Conservation (phyloP, 2,329 filamentous ascomycete species). For the Mollisiaceae sp. region DNA sequence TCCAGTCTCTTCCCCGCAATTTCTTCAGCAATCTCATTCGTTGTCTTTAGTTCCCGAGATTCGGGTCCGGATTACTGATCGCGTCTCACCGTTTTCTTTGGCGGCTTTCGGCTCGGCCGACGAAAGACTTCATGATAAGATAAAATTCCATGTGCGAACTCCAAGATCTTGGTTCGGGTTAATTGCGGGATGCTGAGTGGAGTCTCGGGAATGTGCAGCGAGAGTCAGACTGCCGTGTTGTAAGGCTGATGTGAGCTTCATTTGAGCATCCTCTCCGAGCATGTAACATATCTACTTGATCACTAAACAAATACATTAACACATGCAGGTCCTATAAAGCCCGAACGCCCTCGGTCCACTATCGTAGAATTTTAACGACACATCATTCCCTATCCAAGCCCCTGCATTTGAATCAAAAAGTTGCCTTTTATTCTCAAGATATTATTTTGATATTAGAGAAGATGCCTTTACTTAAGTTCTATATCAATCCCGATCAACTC, state of each 20-base stretch:
- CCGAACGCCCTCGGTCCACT: too few species aligned
- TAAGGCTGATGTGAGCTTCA: background rate
- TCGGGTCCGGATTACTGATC: background rate
- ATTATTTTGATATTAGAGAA: background rate
- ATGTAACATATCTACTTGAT: background rate
- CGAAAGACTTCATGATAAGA: slow-evolving; percentile 4
- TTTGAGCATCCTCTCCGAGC: background rate
- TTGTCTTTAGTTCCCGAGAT: background rate
- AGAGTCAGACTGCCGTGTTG: background rate
- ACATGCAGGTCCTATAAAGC: background rate
- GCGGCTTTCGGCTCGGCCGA: background rate
- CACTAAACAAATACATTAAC: background rate
- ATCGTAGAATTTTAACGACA: too few species aligned
- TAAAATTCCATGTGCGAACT: background rate
- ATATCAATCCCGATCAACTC: slow-evolving; percentile 26
- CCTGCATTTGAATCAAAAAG: too few species aligned
- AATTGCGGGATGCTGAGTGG: background rate
- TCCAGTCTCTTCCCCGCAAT: background rate
- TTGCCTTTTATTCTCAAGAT: background rate
- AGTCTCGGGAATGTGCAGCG: background rate
- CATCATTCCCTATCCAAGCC: too few species aligned
- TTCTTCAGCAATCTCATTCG: background rate
- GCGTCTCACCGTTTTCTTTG: background rate
- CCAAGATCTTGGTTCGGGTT: too few species aligned
- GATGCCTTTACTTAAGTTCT: slow-evolving; percentile 33